phyloP scores from a whole-genome alignment of 2,329 filamentous ascomycete genomes.

The Fusarium globosum region DNA sequence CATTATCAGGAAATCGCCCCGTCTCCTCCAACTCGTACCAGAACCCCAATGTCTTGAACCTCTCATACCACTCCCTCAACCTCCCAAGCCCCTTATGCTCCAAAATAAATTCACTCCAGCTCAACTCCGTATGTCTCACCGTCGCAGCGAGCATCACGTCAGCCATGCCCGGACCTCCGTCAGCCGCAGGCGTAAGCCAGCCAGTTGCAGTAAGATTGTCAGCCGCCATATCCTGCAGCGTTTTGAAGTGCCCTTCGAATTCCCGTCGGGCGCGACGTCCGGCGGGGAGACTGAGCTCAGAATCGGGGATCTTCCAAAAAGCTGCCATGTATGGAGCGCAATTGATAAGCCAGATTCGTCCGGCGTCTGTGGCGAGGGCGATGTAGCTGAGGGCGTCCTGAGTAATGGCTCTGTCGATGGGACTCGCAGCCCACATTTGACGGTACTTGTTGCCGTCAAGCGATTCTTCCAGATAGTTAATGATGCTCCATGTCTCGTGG shows the following conservation, averaged over 20 bases:
- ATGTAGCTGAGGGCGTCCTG: neutral
- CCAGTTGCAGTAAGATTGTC: neutral
- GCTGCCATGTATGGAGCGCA: neutral
- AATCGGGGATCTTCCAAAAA: neutral
- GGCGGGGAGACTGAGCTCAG: neutral
- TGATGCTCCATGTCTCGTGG: neutral
- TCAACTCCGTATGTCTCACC: neutral
- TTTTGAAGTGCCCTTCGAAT: neutral
- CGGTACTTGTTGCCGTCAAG: neutral
- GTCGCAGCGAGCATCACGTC: neutral
- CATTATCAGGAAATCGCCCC: neutral
- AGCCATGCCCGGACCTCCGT: neutral
- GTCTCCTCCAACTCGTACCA: neutral
- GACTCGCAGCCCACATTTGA: neutral
- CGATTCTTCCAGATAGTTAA: neutral
- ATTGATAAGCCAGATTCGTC: neutral
- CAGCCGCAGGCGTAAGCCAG: conserved; percentile 1
- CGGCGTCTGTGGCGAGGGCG: neutral
- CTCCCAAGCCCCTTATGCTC: neutral
- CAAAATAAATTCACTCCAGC: neutral
- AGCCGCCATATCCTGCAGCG: neutral
- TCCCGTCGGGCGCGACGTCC: neutral
- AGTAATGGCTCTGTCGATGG: neutral
- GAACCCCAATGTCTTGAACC: neutral
- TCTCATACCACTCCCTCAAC: neutral